Evolutionary conservation across 2,329 filamentous ascomycete species (phyloP), one percentile per base, ranked within the genome.

Genomic region (Byssoonygena ceratinophila): DNA sequence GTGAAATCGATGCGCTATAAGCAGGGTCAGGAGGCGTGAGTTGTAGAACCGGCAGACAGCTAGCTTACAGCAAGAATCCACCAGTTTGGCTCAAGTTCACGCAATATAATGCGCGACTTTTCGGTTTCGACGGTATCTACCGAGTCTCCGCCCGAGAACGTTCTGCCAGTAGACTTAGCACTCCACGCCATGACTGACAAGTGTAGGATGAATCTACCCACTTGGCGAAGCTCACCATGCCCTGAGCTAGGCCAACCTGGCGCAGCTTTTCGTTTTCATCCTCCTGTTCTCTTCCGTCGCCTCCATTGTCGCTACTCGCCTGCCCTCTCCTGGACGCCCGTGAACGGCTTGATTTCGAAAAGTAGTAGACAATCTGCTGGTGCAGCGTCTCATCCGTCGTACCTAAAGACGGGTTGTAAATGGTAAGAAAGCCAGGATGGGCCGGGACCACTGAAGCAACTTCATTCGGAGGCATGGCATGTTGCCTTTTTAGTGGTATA

Each of bases 161-260:
- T 90, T 64, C 83, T 84, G 62, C 14, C 46, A 18, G 31, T 16
- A 43, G 31, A 22, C 18, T 41, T 29, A 47, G 50, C 43, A 31
- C 25, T 43, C 34, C 6, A 46, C 9, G 20, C 23, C 36, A 5
- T 31, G 32, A 18, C 12, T 22, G 32, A 39, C 18, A 18, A 6
- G 4, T 22, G 12, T 36, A 12, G 12, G 37, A 43, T 16, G 31
- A 22, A 20, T 43, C 52, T 56, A 61, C 70, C 56, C 70, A 83
- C 79, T 76, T 80, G 59, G 87, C 86, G 71, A 98, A 98, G 66
- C 83, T 86, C 54, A 94, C 84, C 84, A 97, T 95, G 65, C 90
- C 92, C 72, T 98, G 92, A 37, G 92, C 92, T 57, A 98, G 80
- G 34, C 92, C 92, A 65, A 98, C 89, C 74, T 96, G 90, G 58